phyloP scores from a whole-genome alignment of 2,329 filamentous ascomycete species.

The Diplodia scrobiculata region DNA sequence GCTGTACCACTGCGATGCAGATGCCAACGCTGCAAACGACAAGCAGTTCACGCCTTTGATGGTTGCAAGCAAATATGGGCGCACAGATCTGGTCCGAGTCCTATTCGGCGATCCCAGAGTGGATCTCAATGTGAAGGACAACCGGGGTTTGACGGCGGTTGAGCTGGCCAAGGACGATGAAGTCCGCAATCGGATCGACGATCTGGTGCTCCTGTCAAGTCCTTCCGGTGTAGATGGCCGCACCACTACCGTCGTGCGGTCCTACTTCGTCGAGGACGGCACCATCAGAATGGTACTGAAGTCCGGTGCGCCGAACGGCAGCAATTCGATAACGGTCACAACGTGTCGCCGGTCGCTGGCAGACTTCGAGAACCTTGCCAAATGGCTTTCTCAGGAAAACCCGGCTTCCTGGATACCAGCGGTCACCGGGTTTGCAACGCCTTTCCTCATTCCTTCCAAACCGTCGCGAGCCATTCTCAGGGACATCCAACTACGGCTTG shows the following conservation, averaged over 20 bases:
- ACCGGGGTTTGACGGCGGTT: slow-evolving; percentile 86
- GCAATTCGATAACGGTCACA: slow-evolving; percentile 86
- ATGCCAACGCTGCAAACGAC: slow-evolving; percentile 93
- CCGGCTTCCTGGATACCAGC: slow-evolving; percentile 93
- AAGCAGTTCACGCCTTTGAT: slow-evolving; percentile 94
- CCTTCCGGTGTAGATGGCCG: slow-evolving; percentile 70
- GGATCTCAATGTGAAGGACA: slow-evolving; percentile 79
- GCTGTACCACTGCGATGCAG: slow-evolving; percentile 83
- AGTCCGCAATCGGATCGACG: slow-evolving; percentile 92
- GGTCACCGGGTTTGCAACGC: slow-evolving; percentile 74
- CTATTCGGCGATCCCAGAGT: slow-evolving; percentile 87
- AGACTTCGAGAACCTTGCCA: slow-evolving; percentile 89
- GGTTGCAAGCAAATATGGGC: slow-evolving; percentile 97
- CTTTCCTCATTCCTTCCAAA: slow-evolving; percentile 90
- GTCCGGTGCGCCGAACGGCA: slow-evolving; percentile 81
- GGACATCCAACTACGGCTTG: slow-evolving; percentile 82
- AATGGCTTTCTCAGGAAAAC: slow-evolving; percentile 81
- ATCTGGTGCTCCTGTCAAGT: slow-evolving; percentile 77
- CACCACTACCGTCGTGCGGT: slow-evolving; percentile 88
- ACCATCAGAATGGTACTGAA: slow-evolving; percentile 92
- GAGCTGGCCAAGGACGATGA: slow-evolving; percentile 98
- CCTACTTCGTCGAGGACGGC: slow-evolving; percentile 96
- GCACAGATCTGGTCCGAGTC: slow-evolving; percentile 86
- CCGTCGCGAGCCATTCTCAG: slow-evolving; percentile 84
- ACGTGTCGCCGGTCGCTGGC: slow-evolving; percentile 84